Evolutionary conservation across 352 stramenopile genomes (phyloP), one percentile per base, ranked within the genome.

Genomic region (Globisporangium acanthophoron): DNA sequence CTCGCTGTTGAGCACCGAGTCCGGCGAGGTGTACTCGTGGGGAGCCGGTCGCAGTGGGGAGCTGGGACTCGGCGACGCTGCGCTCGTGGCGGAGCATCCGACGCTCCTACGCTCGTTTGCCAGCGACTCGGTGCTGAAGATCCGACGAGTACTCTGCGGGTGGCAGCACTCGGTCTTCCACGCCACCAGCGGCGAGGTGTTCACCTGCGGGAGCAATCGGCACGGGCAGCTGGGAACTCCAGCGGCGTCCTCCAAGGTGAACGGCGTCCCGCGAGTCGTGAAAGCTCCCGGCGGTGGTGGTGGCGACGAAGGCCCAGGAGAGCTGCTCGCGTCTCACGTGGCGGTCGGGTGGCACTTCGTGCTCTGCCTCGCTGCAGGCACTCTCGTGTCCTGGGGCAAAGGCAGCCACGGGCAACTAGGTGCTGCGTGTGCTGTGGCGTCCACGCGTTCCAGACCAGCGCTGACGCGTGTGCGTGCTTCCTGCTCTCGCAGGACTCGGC

Each of bases 151-250:
- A 11, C 78, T 72, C 18, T 94, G 85, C 53, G 85, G 85, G 0
- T 94, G 82, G 85, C 78, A 94, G 54, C 82, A 94, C 54, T 90
- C 85, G 3, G 61, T 89, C 1, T 85, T 94, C 52, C 69, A 73
- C 12, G 67, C 68, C 2, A 43, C 12, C 0, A 59, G 47, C n/a
- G 65, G 72, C 8, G 55, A 73, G 13, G 65, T 92, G 0, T 82
- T 74, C 43, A 72, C 73, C 9, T 90, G 78, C 41, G 85, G 82
- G 33, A 90, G 73, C 69, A 94, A 92, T 59, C 78, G 81, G 0
- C 85, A 94, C 59, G 78, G 80, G 0, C 85, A 94, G 52, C 65
- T 94, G 33, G 85, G 80, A 2, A 58, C 78, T 8, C 16, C 61
- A 8, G 58, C 40, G 24, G 24, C 40, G 1, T 53, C 35, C 45